Conservation (phyloP, 2,329 filamentous ascomycete species). For the Paecilomyces sp. region DNA sequence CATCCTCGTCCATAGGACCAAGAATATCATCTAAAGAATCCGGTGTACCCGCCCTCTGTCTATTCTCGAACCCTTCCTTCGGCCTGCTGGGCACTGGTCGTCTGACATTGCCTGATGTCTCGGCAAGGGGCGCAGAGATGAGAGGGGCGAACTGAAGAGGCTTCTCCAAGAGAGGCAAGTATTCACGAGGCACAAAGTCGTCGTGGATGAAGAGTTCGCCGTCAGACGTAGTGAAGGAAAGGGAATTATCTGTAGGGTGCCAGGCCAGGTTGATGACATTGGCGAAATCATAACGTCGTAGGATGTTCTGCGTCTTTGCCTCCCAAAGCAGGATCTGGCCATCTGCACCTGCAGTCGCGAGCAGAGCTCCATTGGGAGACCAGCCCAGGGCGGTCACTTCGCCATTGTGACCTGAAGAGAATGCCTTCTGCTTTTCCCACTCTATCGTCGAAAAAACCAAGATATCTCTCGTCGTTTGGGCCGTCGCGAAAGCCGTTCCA, state of each 20-base stretch:
- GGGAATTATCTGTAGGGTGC: constrained; percentile 82
- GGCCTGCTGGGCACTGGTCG: constrained; percentile 50
- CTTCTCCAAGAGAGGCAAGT: constrained; percentile 43
- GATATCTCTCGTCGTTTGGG: constrained; percentile 74
- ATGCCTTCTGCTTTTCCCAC: constrained; percentile 78
- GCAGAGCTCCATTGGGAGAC: constrained; percentile 88
- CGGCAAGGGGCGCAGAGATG: constrained; percentile 69
- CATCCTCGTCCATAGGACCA: constrained; percentile 54
- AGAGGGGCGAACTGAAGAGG: constrained; percentile 71
- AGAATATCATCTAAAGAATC: constrained; percentile 82
- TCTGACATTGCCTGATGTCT: constrained; percentile 60
- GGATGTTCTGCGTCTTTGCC: constrained; percentile 72
- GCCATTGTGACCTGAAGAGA: constrained; percentile 70
- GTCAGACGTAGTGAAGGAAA: constrained; percentile 87
- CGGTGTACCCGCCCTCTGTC: constrained; percentile 54
- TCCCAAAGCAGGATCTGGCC: constrained; percentile 66
- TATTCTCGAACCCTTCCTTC: constrained; percentile 45
- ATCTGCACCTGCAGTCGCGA: constrained; percentile 56
- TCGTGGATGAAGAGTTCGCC: constrained; percentile 88
- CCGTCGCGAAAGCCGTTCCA: constrained; percentile 79
- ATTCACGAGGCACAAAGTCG: constrained; percentile 46
- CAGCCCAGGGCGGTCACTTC: constrained; percentile 84
- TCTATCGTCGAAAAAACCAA: constrained; percentile 82
- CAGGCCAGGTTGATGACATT: constrained; percentile 82
- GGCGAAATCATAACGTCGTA: constrained; percentile 70